phyloP scores from a whole-genome alignment of 768 basidiomycete genomes.

The Lactarius hengduanensis region DNA sequence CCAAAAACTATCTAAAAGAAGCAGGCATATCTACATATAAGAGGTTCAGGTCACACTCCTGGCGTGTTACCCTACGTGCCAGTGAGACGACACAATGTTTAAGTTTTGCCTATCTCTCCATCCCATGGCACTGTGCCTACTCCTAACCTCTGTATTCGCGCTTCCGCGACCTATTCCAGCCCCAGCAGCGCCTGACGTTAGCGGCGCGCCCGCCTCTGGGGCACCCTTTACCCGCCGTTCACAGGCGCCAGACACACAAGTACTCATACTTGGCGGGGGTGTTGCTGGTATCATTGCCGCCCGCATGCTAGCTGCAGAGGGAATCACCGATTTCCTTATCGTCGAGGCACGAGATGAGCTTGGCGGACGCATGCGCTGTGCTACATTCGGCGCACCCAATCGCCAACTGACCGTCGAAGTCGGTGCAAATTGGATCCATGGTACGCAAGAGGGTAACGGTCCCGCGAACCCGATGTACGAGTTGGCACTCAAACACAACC shows the following conservation, averaged over 20 bases:
- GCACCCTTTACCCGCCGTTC: background rate
- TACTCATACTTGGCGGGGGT: conserved; percentile 64
- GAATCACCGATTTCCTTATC: conserved; percentile 55
- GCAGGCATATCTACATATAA: background rate
- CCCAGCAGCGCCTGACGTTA: background rate
- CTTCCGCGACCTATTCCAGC: background rate
- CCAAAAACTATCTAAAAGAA: background rate
- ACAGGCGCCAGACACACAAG: conserved; percentile 31
- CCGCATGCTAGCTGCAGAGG: conserved; percentile 50
- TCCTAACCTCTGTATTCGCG: background rate
- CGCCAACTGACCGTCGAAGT: conserved; percentile 46
- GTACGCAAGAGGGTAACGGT: conserved; percentile 45
- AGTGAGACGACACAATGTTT: background rate
- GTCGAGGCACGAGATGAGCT: conserved; percentile 53
- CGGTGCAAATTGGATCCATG: conserved; percentile 40
- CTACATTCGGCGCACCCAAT: conserved; percentile 41
- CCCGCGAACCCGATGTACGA: conserved; percentile 55
- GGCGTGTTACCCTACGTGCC: background rate
- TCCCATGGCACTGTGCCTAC: background rate
- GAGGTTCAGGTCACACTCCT: background rate
- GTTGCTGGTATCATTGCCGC: conserved; percentile 63
- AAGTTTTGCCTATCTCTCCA: background rate
- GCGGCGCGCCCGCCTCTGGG: background rate
- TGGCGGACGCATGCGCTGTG: conserved; percentile 54
- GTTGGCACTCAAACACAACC: conserved; percentile 50